Evolutionary conservation across 176 grass and related monocot genomes (phyloP).

Genomic region (Pharus latifolius): DNA sequence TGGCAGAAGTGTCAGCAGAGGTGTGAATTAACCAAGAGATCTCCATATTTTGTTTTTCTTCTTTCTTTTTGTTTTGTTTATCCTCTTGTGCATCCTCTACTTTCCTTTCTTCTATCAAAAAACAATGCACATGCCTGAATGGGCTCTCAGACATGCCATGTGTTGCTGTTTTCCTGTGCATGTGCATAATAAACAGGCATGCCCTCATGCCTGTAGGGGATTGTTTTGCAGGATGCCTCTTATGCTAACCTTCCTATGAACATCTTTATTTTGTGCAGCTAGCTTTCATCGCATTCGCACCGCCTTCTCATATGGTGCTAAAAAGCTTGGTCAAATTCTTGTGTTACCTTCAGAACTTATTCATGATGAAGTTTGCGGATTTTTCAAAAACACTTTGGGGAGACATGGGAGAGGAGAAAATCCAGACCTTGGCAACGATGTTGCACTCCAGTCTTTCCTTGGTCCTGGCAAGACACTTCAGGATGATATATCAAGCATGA

Average conservation of each 20-base stretch:
- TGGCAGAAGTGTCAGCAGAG: constrained; percentile 80
- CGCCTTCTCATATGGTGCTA: constrained; percentile 68
- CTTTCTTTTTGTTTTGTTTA: not conserved
- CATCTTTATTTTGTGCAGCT: constrained; percentile 39
- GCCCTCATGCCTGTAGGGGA: not conserved
- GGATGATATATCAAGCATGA: constrained; percentile 21
- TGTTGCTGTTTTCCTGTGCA: not conserved
- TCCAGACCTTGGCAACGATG: constrained; percentile 19
- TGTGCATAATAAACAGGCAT: not conserved
- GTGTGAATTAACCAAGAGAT: constrained; percentile 27
- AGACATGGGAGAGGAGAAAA: constrained; percentile 32
- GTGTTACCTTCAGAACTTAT: constrained; percentile 30
- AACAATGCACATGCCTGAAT: not conserved
- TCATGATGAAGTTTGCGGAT: constrained; percentile 34
- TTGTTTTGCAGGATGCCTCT: not conserved
- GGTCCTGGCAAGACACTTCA: not conserved
- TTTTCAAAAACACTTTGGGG: constrained; percentile 60
- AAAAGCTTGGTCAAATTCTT: constrained; percentile 64
- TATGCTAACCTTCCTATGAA: constrained; percentile 1
- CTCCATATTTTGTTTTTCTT: not conserved
- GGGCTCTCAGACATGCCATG: not conserved
- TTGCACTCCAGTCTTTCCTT: not conserved
- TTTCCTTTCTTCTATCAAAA: not conserved
- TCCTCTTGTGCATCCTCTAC: not conserved
- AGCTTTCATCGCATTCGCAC: constrained; percentile 67